Conservation (phyloP, 179 eudicot species). For the Silene coronaria region DNA sequence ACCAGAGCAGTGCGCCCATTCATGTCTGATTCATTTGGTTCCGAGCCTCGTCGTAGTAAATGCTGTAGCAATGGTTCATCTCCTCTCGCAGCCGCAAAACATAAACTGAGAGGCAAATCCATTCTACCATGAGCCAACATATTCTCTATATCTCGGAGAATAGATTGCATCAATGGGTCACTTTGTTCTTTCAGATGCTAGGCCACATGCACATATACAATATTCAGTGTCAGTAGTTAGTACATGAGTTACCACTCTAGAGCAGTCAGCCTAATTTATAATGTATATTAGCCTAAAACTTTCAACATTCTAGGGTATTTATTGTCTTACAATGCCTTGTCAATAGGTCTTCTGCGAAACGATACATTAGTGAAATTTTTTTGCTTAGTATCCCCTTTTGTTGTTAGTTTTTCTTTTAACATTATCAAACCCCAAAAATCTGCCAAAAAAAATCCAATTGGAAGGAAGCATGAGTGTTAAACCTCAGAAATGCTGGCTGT, state of each 20-base stretch:
- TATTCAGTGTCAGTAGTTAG: conserved; percentile 8
- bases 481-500: neutral
- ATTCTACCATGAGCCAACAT: conserved; percentile 67
- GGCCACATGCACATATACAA: conserved; percentile 5
- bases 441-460: neutral
- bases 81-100: conserved; percentile 64
- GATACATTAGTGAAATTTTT: neutral
- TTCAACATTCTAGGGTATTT: neutral
- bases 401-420: neutral
- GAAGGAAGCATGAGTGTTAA: neutral
- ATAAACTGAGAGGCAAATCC: conserved; percentile 67
- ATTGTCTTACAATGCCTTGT: neutral
- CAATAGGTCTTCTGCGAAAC: neutral
- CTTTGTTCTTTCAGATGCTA: conserved; percentile 53
- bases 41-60: conserved; percentile 46
- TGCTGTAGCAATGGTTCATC: conserved; percentile 53
- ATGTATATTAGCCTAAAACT: neutral
- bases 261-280: neutral
- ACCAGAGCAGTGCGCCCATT: conserved; percentile 71
- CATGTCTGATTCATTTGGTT: conserved; percentile 57
- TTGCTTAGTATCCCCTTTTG: neutral
- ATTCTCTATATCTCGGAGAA: conserved; percentile 44
- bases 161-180: conserved; percentile 32
- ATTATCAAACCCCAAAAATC: neutral
- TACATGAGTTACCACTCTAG: neutral